Evolutionary conservation across 306 rosid genomes (phyloP).

Genomic region (Clitoria ternatea): DNA sequence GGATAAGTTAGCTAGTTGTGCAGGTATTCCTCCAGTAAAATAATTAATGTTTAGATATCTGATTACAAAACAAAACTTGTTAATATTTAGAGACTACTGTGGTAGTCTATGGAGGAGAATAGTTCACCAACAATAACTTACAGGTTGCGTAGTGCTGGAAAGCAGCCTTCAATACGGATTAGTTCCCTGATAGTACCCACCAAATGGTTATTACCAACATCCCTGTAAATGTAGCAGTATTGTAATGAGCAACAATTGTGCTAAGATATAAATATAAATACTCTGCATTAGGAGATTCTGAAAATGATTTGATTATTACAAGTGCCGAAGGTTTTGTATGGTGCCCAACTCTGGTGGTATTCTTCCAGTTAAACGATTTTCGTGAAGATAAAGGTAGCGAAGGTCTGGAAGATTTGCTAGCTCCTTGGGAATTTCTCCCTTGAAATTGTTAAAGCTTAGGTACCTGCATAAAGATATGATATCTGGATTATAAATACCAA

Average conservation of each 20-base stretch:
- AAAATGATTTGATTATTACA: slow-evolving; percentile 45
- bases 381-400: slow-evolving; percentile 91
- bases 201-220: slow-evolving; percentile 95
- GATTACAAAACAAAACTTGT: slow-evolving; percentile 15
- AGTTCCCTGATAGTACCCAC: slow-evolving; percentile 98
- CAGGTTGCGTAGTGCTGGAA: slow-evolving; percentile 93
- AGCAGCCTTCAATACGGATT: slow-evolving; percentile 93
- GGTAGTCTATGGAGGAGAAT: background rate
- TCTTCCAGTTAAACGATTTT: slow-evolving; percentile 82
- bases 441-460: slow-evolving; percentile 94
- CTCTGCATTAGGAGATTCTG: background rate
- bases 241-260: slow-evolving; percentile 11
- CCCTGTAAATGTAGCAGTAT: slow-evolving; percentile 54
- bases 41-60: slow-evolving; percentile 91
- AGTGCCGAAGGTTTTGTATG: slow-evolving; percentile 82
- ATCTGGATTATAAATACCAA: background rate
- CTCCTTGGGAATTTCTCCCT: slow-evolving; percentile 95
- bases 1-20: slow-evolving; percentile 89
- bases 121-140: slow-evolving; percentile 39
- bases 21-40: slow-evolving; percentile 93
- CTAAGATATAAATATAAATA: background rate
- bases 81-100: background rate
- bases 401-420: slow-evolving; percentile 91
- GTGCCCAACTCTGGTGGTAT: slow-evolving; percentile 92
- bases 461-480: slow-evolving; percentile 43